Base-by-base conservation (phyloP, 2,329 filamentous ascomycete species). In the Xylariaceae sp. region DNA sequence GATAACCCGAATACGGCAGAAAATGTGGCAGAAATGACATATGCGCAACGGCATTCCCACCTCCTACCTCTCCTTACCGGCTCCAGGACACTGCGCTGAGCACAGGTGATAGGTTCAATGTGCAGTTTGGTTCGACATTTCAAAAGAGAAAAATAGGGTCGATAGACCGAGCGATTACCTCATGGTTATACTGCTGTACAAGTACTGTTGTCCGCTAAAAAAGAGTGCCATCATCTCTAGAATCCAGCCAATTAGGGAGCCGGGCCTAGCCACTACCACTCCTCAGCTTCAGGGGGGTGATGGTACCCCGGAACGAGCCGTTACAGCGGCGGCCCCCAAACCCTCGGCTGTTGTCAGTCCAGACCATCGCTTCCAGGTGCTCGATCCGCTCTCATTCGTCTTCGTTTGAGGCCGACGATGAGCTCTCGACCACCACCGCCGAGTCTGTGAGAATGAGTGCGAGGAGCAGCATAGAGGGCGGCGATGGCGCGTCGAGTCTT, bases 321-420 rank as follows among this genome's bases (percentile, higher is more conserved):
- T 38, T 46, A 16, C 51, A 50, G 44, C 56, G 52, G 15, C 59
- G 70, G 59, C 57, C 71, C 55, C 56, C 61, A 50, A 57, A 67
- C 60, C 53, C 65, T 51, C 62, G 68, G 50, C 66, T 70, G 45
- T 67, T 67, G 54, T 75, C 73, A 18, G 64, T 67, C 32, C 61
- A 72, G 27, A 75, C 71, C 29, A 60, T 66, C 54, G 59, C 64
- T 16, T 75, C 76, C 43, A 80, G 77, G 59, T 65, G 63, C 31
- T 81, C 77, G 3, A 67, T 73, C 46, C 67, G 63, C 48, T 83
- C 78, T 24, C 72, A 74, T 53, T 74, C 78, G 5, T 81, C 79
- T 9, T 75, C 74, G 16, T 81, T 81, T 48, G 77, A 83, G 60
- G 81, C 80, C 48, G 80, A 84, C 67, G 80, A 85, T 74, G 81